phyloP scores from a whole-genome alignment of 1,284 basidiomycete genomes.

The Irpex sp. region DNA sequence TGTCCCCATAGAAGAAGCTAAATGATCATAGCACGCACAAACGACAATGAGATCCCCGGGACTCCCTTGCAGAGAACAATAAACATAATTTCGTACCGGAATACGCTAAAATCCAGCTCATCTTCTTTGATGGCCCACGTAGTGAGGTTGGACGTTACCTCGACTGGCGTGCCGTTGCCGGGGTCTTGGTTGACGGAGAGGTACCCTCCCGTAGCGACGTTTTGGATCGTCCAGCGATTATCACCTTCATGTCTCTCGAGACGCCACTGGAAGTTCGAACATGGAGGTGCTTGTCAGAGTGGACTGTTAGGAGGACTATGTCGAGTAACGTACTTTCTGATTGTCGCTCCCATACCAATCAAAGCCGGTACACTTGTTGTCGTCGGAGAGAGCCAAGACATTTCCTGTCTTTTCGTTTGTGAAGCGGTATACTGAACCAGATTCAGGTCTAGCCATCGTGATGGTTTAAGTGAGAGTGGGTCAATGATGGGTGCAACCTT shows the following conservation, averaged over 20 bases:
- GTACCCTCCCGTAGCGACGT: conserved; percentile 32
- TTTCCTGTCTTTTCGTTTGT: conserved; percentile 47
- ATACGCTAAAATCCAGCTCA: conserved; percentile 9
- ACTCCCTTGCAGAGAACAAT: background rate
- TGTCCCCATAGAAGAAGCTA: conserved; percentile 20
- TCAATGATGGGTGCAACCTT: no score
- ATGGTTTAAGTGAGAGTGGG: no score
- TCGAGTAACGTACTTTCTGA: conserved; percentile 39
- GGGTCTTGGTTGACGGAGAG: conserved; percentile 25
- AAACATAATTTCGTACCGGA: conserved; percentile 7
- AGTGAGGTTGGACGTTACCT: conserved; percentile 19
- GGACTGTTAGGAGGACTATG: background rate
- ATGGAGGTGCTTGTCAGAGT: background rate
- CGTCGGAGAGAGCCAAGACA: conserved; percentile 49
- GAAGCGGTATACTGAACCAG: conserved; percentile 37
- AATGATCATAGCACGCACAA: background rate
- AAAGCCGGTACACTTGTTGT: conserved; percentile 49
- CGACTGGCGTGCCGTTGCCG: conserved; percentile 20
- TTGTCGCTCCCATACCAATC: conserved; percentile 38
- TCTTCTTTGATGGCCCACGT: conserved; percentile 18
- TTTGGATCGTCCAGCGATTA: conserved; percentile 36
- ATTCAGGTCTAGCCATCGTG: conserved; percentile 7
- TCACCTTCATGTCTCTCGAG: conserved; percentile 10
- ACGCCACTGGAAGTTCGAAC: conserved; percentile 2
- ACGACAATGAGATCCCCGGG: background rate